A percentile compares a stretch with the other conserved stretches of the same genome.
Conservation (phyloP, 768 basidiomycete genomes). For the Mycena rosella region DNA sequence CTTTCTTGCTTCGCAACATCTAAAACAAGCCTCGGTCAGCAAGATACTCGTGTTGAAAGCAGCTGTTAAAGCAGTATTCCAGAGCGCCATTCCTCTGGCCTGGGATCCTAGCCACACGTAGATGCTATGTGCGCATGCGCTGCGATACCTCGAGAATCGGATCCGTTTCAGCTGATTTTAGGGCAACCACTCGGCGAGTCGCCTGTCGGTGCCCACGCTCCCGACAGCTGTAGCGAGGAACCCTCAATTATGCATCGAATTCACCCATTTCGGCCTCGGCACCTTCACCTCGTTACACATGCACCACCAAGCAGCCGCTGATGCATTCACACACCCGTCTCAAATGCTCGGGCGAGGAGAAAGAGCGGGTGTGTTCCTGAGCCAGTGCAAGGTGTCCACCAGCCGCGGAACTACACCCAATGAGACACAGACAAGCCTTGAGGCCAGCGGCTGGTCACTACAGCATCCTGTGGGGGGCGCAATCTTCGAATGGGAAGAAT, state of each 20-base stretch:
- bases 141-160: background rate
- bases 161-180: background rate
- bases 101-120: background rate
- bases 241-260: background rate
- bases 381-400: background rate
- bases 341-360: background rate
- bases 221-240: background rate
- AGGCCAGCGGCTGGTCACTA: background rate
- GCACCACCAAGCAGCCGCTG: background rate
- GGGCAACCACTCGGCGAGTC: background rate
- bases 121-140: background rate
- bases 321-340: background rate
- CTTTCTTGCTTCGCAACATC: too few relatives aligned
- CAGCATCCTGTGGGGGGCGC: conserved; percentile 2
- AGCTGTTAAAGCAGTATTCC: too few relatives aligned
- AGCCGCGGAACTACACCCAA: conserved; percentile 4
- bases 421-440: background rate
- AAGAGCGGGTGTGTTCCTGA: background rate
- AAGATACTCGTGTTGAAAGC: too few relatives aligned
- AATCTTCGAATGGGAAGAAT: background rate
- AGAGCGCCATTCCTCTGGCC: background rate
- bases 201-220: too few relatives aligned
- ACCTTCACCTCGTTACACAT: background rate
- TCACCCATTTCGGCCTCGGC: background rate
- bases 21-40: too few relatives aligned